These are phyloP conservation scores for Melaleuca quinquenervia DNA, from an alignment of 345 rosid species.

Conservation along the genomic window DNA sequence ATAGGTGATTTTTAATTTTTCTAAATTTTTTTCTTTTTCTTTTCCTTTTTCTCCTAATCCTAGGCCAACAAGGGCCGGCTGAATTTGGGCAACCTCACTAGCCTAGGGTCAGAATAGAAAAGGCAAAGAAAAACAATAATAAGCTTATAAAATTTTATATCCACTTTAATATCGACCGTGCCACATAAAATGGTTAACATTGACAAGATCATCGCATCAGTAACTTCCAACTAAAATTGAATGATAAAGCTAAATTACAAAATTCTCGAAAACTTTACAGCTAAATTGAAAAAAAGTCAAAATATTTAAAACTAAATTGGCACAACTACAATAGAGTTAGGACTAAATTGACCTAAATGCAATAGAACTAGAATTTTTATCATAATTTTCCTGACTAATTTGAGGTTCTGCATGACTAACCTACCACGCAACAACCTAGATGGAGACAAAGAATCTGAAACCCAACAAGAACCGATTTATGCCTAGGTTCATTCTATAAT, in stretches of 20 bases:
- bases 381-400: neutral
- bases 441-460: neutral
- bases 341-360: neutral
- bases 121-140: too few species aligned
- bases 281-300: too few species aligned
- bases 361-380: too few species aligned
- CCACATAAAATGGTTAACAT: rapidly evolving
- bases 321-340: too few species aligned
- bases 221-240: neutral
- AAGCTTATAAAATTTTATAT: neutral
- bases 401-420: neutral
- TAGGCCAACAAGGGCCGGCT: too few species aligned
- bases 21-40: neutral
- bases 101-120: neutral
- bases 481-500: neutral
- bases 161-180: rapidly evolving
- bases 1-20: neutral
- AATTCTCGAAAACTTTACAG: neutral
- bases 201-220: neutral
- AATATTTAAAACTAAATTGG: too few species aligned
- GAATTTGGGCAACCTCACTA: too few species aligned
- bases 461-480: neutral
- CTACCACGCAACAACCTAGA: neutral
- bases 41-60: neutral
- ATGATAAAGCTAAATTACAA: neutral